Percentiles rank a stretch among this genome's conserved stretches.
These are phyloP conservation scores for Crithidia expoeki DNA, from an alignment of 208 protist species.

Conservation along the genomic window DNA sequence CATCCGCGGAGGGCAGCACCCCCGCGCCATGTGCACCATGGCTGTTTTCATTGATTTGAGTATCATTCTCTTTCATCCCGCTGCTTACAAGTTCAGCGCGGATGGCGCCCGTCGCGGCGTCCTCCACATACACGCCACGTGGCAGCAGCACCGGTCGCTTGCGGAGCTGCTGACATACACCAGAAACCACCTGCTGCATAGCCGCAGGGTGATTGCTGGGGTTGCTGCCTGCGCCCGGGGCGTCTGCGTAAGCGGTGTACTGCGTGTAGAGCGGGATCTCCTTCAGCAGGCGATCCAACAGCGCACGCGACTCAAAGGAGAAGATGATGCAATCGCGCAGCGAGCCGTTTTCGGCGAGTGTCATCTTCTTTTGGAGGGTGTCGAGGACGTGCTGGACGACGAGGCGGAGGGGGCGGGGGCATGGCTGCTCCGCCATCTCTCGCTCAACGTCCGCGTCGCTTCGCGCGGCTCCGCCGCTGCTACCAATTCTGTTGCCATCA, in stretches of 20 bases:
- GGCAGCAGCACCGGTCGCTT: constrained; percentile 71
- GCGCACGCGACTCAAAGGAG: constrained; percentile 78
- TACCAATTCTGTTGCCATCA: not conserved
- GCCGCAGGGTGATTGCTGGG: not conserved
- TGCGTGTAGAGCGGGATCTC: constrained; percentile 79
- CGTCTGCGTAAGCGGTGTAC: constrained; percentile 17
- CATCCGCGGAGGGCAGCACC: not conserved
- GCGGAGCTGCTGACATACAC: constrained; percentile 75
- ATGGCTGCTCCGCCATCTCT: constrained; percentile 74
- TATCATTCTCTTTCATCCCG: not conserved
- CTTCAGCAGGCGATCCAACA: constrained; percentile 85
- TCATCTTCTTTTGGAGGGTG: constrained; percentile 67
- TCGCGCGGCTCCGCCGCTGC: not conserved
- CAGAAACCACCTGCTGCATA: constrained; percentile 21
- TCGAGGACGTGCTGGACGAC: constrained; percentile 71
- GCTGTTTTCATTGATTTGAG: not conserved
- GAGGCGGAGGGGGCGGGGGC: constrained; percentile 78
- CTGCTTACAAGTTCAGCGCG: constrained; percentile 24
- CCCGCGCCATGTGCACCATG: not conserved
- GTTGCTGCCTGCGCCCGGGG: not conserved
- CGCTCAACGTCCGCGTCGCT: constrained; percentile 51
- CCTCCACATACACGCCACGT: constrained; percentile 52
- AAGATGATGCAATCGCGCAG: constrained; percentile 77
- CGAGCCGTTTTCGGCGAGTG: constrained; percentile 70
- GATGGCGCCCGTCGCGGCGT: constrained; percentile 58